These are phyloP conservation scores for Aspergillus incahuasiensis DNA, from an alignment of 495 filamentous ascomycete genomes.

Conservation along the genomic window DNA sequence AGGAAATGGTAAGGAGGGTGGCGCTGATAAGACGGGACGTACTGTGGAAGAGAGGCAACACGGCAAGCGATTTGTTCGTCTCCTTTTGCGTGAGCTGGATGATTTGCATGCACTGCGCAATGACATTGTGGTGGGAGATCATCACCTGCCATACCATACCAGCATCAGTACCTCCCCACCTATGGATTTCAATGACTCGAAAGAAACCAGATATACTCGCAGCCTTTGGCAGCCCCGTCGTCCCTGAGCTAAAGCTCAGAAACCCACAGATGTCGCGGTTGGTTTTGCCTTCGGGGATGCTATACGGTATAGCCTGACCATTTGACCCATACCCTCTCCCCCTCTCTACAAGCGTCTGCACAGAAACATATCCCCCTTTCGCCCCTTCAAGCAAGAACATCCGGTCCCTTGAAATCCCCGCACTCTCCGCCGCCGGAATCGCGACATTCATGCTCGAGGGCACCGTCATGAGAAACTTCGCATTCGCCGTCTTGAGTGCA, in stretches of 20 bases:
- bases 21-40: conserved; percentile 7
- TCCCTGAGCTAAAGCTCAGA: conserved; percentile 49
- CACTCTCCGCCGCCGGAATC: conserved; percentile 45
- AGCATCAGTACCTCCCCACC: neutral
- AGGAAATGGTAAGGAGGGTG: neutral
- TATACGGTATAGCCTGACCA: conserved; percentile 37
- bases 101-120: conserved; percentile 58
- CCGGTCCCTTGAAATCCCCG: conserved; percentile 44
- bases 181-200: neutral
- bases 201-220: conserved; percentile 14
- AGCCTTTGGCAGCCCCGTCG: conserved; percentile 28
- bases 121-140: conserved; percentile 60
- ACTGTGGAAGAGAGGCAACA: conserved; percentile 53
- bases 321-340: conserved; percentile 33
- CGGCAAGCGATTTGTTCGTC: conserved; percentile 46
- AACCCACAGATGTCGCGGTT: conserved; percentile 54
- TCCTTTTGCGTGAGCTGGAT: conserved; percentile 41
- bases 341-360: conserved; percentile 45
- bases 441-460: conserved; percentile 47
- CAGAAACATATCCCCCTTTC: conserved; percentile 41
- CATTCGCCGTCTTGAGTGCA: conserved; percentile 48
- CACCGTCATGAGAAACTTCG: conserved; percentile 53
- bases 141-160: conserved; percentile 50
- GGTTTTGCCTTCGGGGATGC: conserved; percentile 43
- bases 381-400: conserved; percentile 54